These are phyloP conservation scores for Zangia roseola DNA, from an alignment of 768 basidiomycete genomes.

Conservation along the genomic window DNA sequence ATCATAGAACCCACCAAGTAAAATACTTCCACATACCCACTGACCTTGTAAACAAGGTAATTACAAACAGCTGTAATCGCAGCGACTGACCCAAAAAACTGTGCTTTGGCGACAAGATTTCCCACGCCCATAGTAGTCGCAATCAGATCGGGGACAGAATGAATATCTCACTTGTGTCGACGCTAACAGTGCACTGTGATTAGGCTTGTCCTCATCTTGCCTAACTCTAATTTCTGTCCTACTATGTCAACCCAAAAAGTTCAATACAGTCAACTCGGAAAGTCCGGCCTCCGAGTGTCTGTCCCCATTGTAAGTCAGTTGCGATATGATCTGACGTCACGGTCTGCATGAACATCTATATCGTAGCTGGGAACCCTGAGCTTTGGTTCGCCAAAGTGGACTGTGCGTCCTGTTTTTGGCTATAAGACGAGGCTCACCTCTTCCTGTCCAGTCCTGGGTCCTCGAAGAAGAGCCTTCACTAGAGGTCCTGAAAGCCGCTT, in stretches of 20 bases:
- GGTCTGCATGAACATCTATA: neutral
- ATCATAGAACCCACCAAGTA: conserved; percentile 90
- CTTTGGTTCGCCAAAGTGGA: conserved; percentile 29
- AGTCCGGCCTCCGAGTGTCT: conserved; percentile 34
- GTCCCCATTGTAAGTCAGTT: conserved; percentile 30
- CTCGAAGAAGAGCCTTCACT: conserved; percentile 29
- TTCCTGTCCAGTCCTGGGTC: conserved; percentile 22
- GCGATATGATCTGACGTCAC: neutral
- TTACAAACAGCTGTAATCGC: too few relatives aligned
- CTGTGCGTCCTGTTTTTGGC: conserved; percentile 13
- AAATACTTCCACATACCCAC: conserved; percentile 91
- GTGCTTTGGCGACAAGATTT: too few relatives aligned
- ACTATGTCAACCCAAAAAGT: conserved; percentile 6
- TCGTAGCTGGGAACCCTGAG: conserved; percentile 28
- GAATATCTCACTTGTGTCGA: too few relatives aligned
- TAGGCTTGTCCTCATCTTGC: too few relatives aligned
- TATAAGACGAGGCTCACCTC: neutral
- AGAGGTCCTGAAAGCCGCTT: conserved; percentile 39
- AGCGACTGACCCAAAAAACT: too few relatives aligned
- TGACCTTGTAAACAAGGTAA: too few relatives aligned
- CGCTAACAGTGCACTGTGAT: too few relatives aligned
- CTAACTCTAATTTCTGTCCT: too few relatives aligned
- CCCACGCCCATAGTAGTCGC: too few relatives aligned
- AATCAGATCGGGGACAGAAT: too few relatives aligned
- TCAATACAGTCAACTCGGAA: conserved; percentile 31